These are phyloP conservation scores for Thelonectria discophora DNA, from an alignment of 2,329 filamentous ascomycete genomes.

Conservation along the genomic window DNA sequence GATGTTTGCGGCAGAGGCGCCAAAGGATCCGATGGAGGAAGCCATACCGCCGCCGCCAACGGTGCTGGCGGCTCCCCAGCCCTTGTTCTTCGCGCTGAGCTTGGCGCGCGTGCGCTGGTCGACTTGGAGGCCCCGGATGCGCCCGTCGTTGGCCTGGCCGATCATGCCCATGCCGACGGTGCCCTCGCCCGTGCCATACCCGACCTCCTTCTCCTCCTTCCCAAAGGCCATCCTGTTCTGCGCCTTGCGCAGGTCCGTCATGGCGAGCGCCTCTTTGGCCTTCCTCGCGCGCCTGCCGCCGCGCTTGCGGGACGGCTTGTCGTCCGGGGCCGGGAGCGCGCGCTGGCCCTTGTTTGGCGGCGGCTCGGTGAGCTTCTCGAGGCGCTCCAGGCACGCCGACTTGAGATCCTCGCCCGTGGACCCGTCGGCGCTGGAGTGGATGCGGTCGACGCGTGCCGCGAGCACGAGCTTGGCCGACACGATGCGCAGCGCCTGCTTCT, in stretches of 20 bases:
- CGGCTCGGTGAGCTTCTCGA: constrained; percentile 93
- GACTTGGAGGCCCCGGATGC: constrained; percentile 86
- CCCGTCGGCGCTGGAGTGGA: constrained; percentile 83
- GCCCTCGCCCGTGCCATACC: constrained; percentile 85
- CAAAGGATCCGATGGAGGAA: constrained; percentile 85
- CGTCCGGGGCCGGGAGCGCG: constrained; percentile 90
- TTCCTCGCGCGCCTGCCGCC: constrained; percentile 90
- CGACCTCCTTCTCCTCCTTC: constrained; percentile 92
- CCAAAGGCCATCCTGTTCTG: constrained; percentile 97
- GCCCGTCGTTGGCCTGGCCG: constrained; percentile 85
- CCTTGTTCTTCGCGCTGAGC: constrained; percentile 92
- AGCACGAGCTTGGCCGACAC: constrained; percentile 92
- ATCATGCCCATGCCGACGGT: constrained; percentile 96
- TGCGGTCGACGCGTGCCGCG: constrained; percentile 89
- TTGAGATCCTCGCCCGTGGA: constrained; percentile 84
- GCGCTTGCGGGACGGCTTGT: constrained; percentile 92
- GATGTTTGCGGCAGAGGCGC: constrained; percentile 69
- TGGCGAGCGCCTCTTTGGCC: constrained; percentile 94
- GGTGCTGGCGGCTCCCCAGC: constrained; percentile 82
- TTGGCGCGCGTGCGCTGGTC: constrained; percentile 94
- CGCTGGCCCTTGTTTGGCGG: constrained; percentile 87
- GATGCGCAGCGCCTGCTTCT: constrained; percentile 93
- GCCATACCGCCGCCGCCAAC: constrained; percentile 69
- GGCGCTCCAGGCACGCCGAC: constrained; percentile 80
- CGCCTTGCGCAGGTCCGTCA: constrained; percentile 95